Conservation (phyloP, 495 filamentous ascomycete species). For the Xylaria flabelliformis region DNA sequence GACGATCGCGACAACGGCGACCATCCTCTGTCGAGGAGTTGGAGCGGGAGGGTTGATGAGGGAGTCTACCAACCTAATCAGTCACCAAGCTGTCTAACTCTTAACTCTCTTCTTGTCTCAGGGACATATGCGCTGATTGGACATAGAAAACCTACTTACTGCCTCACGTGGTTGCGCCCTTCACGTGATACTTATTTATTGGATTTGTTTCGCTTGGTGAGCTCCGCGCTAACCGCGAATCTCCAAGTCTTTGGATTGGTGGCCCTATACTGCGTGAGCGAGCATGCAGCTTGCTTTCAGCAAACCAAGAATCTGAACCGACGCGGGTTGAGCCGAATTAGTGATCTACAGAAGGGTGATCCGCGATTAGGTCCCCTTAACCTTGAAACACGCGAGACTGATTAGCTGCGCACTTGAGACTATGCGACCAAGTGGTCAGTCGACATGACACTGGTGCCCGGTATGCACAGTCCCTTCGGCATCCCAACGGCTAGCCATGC, state of each 20-base stretch:
- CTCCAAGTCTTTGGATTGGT: background rate
- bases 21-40: background rate
- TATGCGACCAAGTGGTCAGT: constrained; percentile 14
- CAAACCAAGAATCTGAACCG: background rate
- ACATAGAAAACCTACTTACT: background rate
- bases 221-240: background rate
- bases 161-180: constrained; percentile 19
- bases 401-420: background rate
- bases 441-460: constrained; percentile 3
- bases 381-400: constrained; percentile 9
- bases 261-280: background rate
- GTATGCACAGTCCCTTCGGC: background rate
- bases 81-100: background rate
- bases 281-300: background rate
- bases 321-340: constrained; percentile 17
- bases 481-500: background rate
- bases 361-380: background rate
- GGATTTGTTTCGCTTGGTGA: background rate
- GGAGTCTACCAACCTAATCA: background rate
- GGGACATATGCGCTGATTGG: constrained; percentile 15
- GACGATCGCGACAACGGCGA: background rate
- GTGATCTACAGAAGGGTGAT: constrained; percentile 3
- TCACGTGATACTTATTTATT: constrained; percentile 15
- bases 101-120: background rate
- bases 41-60: background rate